These are phyloP conservation scores for Neurospora terricola DNA, from an alignment of 495 filamentous ascomycete species.

Conservation along the genomic window DNA sequence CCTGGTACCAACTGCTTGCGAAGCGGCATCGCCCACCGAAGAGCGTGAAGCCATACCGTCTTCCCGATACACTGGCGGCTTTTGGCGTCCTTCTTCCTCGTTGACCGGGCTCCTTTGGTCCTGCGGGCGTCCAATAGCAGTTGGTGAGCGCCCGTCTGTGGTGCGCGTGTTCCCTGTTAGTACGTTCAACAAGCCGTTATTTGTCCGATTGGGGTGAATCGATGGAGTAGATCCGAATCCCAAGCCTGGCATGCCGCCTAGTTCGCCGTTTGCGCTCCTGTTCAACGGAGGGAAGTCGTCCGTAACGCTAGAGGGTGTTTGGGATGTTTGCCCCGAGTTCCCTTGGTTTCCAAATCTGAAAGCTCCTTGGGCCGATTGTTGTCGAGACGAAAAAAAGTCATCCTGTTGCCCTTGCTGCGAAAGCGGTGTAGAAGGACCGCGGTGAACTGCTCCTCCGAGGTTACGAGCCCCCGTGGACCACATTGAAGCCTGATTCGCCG, in stretches of 20 bases:
- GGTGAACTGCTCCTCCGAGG: slow-evolving; percentile 49
- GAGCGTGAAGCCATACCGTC: slow-evolving; percentile 25
- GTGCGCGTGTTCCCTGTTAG: slow-evolving; percentile 41
- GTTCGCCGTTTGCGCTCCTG: slow-evolving; percentile 58
- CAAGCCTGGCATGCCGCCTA: slow-evolving; percentile 55
- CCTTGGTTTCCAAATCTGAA: slow-evolving; percentile 45
- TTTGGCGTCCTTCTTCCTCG: slow-evolving; percentile 32
- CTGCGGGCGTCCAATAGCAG: slow-evolving; percentile 26
- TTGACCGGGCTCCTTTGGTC: slow-evolving; percentile 27
- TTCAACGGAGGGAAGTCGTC: slow-evolving; percentile 83
- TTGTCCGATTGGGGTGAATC: slow-evolving; percentile 23
- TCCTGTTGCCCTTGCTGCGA: slow-evolving; percentile 49
- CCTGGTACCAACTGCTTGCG: slow-evolving; percentile 13
- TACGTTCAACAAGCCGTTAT: slow-evolving; percentile 50
- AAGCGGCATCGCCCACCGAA: slow-evolving; percentile 24
- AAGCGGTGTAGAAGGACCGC: slow-evolving; percentile 49
- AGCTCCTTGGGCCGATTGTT: slow-evolving; percentile 48
- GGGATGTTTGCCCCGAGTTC: slow-evolving; percentile 45
- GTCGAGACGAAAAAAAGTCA: slow-evolving; percentile 48
- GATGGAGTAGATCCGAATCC: slow-evolving; percentile 44
- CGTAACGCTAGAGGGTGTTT: slow-evolving; percentile 57
- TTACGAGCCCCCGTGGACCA: slow-evolving; percentile 49
- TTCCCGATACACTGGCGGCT: slow-evolving; percentile 33
- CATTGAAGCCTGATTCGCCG: slow-evolving; percentile 34
- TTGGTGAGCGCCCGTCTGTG: slow-evolving; percentile 31